Conservation (phyloP, 495 filamentous ascomycete genomes). For the Trypethelium eluteriae region DNA sequence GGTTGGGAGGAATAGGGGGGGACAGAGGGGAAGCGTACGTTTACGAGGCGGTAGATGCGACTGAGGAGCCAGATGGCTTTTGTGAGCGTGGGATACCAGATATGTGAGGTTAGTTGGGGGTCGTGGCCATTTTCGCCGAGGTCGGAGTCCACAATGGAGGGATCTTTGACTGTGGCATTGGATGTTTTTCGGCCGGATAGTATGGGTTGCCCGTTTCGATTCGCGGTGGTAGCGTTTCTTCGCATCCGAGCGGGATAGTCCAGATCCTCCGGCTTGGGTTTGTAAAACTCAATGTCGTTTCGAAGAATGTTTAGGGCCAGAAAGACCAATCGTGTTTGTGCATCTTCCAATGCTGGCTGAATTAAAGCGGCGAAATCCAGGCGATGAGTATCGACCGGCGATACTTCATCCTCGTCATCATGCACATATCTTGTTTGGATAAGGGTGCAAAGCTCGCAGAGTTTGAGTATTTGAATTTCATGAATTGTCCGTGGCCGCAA, state of each 20-base stretch:
- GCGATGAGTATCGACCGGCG: slow-evolving; percentile 46
- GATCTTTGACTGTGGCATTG: slow-evolving; percentile 32
- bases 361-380: slow-evolving; percentile 62
- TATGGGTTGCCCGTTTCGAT: slow-evolving; percentile 33
- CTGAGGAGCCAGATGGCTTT: slow-evolving; percentile 76
- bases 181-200: slow-evolving; percentile 38
- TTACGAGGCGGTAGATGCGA: slow-evolving; percentile 74
- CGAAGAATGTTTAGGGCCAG: slow-evolving; percentile 59
- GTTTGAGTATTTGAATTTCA: slow-evolving; percentile 61
- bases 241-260: slow-evolving; percentile 54
- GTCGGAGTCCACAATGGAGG: slow-evolving; percentile 42
- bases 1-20: background rate
- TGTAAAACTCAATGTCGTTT: slow-evolving; percentile 63
- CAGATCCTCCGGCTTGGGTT: slow-evolving; percentile 59
- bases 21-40: slow-evolving; percentile 44
- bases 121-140: slow-evolving; percentile 38
- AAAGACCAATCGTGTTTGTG: slow-evolving; percentile 67
- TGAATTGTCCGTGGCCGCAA: slow-evolving; percentile 62
- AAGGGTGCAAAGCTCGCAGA: slow-evolving; percentile 73
- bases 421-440: slow-evolving; percentile 77
- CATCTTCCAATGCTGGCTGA: slow-evolving; percentile 62
- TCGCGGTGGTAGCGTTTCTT: slow-evolving; percentile 43
- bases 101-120: slow-evolving; percentile 29
- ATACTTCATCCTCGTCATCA: slow-evolving; percentile 58
- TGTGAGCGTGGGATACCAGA: slow-evolving; percentile 60